Evolutionary conservation across 108 stramenopile genomes (phyloP), one percentile per base, ranked within the genome.

Genomic region (Cyclotella baltica): DNA sequence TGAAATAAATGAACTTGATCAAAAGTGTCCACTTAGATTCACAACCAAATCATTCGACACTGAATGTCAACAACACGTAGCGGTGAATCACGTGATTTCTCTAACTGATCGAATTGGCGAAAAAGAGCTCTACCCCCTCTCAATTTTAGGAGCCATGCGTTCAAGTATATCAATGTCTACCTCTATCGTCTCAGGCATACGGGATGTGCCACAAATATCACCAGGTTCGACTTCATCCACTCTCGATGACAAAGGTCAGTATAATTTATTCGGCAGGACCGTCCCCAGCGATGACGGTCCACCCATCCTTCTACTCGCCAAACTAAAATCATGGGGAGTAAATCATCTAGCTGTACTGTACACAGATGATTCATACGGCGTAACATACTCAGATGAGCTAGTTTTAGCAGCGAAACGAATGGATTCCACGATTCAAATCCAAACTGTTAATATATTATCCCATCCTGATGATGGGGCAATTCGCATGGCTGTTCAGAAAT

Each of bases 141-240:
- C 86, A 31, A 87, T 87, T 53, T 9, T 88, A 4, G 89, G 89
- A 16, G 86, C 79, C 15, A 69, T 56, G 33, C 48, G 77, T 15
- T 86, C 85, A 8, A 16, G 75, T 1, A 72, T 85, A 13, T 78
- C 83, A 15, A 83, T 83, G 6, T 84, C 87, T 27, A 85, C 84
- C 0, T 58, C 75, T 51, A 80, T 87, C 22, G 48, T 90, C n/a
- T 74, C 86, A 2, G 70, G 87, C 5, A 53, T 90, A n/a, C 55
- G 68, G 31, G 87, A 86, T 0, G 88, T 85, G 59, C 89, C 89
- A 4, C 89, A 90, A 78, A 56, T 90, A 4, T 75, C 69, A 36
- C 81, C 72, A 22, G 13, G 38, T 18, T 85, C 86, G 0, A 75
- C 79, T 6, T 53, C 48, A 25, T 28, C 80, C 18, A 47, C 59